phyloP scores from a whole-genome alignment of 1,284 basidiomycete genomes.

The Cerioporus squamosus region DNA sequence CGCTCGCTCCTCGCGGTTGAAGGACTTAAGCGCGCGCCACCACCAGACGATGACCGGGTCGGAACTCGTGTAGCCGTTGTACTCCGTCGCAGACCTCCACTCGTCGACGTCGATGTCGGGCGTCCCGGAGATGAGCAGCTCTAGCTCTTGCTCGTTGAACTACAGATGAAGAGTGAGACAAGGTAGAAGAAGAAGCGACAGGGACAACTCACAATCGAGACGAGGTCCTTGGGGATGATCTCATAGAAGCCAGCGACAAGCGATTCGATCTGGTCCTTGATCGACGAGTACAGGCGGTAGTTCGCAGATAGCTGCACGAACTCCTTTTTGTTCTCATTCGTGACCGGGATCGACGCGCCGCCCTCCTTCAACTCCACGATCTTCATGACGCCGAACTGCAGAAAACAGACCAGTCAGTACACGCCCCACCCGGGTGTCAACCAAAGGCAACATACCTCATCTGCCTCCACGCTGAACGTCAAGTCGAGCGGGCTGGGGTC shows the following conservation, averaged over 20 bases:
- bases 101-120: conserved; percentile 99
- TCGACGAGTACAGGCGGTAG: conserved; percentile 93
- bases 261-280: conserved; percentile 95
- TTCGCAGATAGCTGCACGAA: conserved; percentile 93
- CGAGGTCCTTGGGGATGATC: conserved; percentile 87
- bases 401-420: background rate
- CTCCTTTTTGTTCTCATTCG: conserved; percentile 95
- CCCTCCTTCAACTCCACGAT: conserved; percentile 86
- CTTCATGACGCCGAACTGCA: conserved; percentile 86
- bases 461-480: conserved; percentile 90
- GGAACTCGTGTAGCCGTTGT: conserved; percentile 83
- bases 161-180: conserved; percentile 40
- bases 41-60: conserved; percentile 98
- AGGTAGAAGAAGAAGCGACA: conserved; percentile 24
- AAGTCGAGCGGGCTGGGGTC: conserved; percentile 86
- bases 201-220: conserved; percentile 66
- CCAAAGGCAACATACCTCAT: conserved; percentile 67
- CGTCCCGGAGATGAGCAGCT: conserved; percentile 96
- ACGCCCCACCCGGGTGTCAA: conserved; percentile 1
- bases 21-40: conserved; percentile 98
- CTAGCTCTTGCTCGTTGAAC: conserved; percentile 99
- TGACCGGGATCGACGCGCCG: conserved; percentile 84
- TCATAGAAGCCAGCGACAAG: conserved; percentile 95
- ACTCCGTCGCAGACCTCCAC: conserved; percentile 94
- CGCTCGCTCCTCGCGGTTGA: conserved; percentile 95